A percentile compares a stretch with the other conserved stretches of the same genome.
Evolutionary conservation across 495 filamentous ascomycete species (phyloP).

Genomic region (Penicillium riverlandense): DNA sequence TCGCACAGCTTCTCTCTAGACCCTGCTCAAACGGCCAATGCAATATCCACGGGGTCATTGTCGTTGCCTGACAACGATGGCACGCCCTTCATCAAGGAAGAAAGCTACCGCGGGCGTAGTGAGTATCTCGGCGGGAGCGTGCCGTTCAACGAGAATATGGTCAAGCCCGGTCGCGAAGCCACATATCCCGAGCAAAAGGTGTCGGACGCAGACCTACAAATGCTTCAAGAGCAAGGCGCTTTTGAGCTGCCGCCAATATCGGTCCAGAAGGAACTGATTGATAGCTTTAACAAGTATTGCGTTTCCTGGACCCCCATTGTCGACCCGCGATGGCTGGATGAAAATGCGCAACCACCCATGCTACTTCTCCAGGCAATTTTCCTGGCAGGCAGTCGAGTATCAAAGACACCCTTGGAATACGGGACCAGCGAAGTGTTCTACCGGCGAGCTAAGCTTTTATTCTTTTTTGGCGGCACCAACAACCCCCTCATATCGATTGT

Average conservation of each 20-base stretch:
- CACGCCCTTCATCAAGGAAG: constrained; percentile 19
- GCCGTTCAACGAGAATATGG: constrained; percentile 27
- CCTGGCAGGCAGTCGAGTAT: constrained; percentile 18
- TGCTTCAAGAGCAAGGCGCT: constrained; percentile 20
- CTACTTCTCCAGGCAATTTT: constrained; percentile 20
- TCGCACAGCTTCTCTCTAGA: background rate
- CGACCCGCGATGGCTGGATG: constrained; percentile 20
- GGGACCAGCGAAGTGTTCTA: constrained; percentile 24
- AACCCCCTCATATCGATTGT: constrained; percentile 22
- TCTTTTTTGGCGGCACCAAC: constrained; percentile 22
- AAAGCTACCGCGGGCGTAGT: constrained; percentile 23
- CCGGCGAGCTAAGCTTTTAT: constrained; percentile 19
- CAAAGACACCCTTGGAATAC: constrained; percentile 21
- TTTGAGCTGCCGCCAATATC: constrained; percentile 18
- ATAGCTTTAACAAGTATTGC: constrained; percentile 19
- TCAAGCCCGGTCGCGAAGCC: constrained; percentile 20
- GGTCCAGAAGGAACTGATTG: constrained; percentile 20
- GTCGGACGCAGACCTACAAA: constrained; percentile 16
- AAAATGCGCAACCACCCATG: constrained; percentile 16
- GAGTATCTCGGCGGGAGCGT: constrained; percentile 23
- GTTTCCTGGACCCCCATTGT: constrained; percentile 21
- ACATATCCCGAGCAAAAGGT: constrained; percentile 19
- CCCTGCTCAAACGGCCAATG: constrained; percentile 1
- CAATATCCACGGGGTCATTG: background rate
- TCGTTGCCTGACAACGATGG: constrained; percentile 3